These are phyloP conservation scores for Pelargonium myrrhifolium DNA, from an alignment of 441 rosid genomes.

Conservation along the genomic window DNA sequence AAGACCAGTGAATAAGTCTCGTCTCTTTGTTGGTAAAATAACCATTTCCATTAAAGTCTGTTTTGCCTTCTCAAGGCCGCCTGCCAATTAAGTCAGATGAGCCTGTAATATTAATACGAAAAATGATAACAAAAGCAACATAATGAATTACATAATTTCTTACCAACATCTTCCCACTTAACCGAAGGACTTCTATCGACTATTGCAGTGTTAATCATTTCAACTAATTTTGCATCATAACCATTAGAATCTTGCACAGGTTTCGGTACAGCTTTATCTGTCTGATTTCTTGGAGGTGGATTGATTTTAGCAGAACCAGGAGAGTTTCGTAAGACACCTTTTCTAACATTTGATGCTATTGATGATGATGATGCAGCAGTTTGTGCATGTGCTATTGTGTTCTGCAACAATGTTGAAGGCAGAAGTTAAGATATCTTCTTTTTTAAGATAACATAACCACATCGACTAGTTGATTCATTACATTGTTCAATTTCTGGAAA, in stretches of 20 bases:
- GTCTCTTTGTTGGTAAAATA: slow-evolving; percentile 78
- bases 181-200: slow-evolving; percentile 92
- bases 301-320: slow-evolving; percentile 28
- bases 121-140: slow-evolving; percentile 3
- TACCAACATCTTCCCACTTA: slow-evolving; percentile 96
- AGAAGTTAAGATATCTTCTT: background rate
- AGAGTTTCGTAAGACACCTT: slow-evolving; percentile 30
- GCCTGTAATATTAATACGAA: slow-evolving; percentile 12
- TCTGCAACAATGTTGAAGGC: slow-evolving; percentile 38
- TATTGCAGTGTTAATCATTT: slow-evolving; percentile 75
- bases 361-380: slow-evolving; percentile 50
- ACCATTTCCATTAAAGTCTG: slow-evolving; percentile 93
- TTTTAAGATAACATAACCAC: background rate
- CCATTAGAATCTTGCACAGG: slow-evolving; percentile 45
- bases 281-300: slow-evolving; percentile 29
- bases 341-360: slow-evolving; percentile 34
- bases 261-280: slow-evolving; percentile 37
- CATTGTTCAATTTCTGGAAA: background rate
- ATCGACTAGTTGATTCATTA: background rate
- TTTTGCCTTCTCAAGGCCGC: slow-evolving; percentile 94
- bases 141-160: slow-evolving; percentile 20
- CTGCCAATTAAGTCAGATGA: slow-evolving; percentile 32
- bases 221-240: slow-evolving; percentile 66
- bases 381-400: slow-evolving; percentile 35
- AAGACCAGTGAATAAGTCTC: slow-evolving; percentile 87